Evolutionary conservation across 2,329 filamentous ascomycete genomes (phyloP).

Genomic region (Fusarium sp.): DNA sequence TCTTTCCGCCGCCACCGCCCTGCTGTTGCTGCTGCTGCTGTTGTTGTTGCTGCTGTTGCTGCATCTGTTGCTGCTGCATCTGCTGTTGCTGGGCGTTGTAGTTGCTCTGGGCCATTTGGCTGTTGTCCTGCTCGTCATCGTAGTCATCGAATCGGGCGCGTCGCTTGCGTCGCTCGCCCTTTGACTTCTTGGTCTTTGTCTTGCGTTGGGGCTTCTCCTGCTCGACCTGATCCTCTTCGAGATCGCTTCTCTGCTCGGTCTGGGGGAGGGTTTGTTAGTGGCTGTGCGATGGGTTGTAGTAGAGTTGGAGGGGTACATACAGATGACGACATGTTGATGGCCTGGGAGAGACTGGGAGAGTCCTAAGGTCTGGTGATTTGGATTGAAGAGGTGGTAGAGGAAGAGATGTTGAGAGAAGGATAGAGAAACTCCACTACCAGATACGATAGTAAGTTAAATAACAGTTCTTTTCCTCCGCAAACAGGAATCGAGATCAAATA

Average conservation of each 20-base stretch:
- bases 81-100: conserved; percentile 34
- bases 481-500: conserved; percentile 27
- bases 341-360: not conserved
- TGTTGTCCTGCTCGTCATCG: conserved; percentile 28
- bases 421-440: conserved; percentile 24
- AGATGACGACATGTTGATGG: conserved; percentile 31
- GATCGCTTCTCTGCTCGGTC: conserved; percentile 32
- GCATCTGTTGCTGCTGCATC: conserved; percentile 31
- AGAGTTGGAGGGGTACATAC: conserved; percentile 1
- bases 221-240: conserved; percentile 34
- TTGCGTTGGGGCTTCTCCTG: conserved; percentile 37
- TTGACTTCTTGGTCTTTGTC: conserved; percentile 40
- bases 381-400: not conserved
- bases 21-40: conserved; percentile 31
- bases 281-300: not conserved
- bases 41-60: conserved; percentile 29
- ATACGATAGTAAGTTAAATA: conserved; percentile 17
- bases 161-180: conserved; percentile 36
- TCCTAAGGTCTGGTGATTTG: not conserved
- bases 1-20: conserved; percentile 37
- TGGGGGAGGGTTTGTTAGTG: conserved; percentile 6
- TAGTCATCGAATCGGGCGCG: conserved; percentile 33
- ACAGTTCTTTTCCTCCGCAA: conserved; percentile 5
- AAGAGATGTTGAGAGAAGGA: conserved; percentile 30
- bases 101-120: conserved; percentile 33